Evolutionary conservation across 2,329 filamentous ascomycete species (phyloP).

Genomic region (Monosporascus sp.): DNA sequence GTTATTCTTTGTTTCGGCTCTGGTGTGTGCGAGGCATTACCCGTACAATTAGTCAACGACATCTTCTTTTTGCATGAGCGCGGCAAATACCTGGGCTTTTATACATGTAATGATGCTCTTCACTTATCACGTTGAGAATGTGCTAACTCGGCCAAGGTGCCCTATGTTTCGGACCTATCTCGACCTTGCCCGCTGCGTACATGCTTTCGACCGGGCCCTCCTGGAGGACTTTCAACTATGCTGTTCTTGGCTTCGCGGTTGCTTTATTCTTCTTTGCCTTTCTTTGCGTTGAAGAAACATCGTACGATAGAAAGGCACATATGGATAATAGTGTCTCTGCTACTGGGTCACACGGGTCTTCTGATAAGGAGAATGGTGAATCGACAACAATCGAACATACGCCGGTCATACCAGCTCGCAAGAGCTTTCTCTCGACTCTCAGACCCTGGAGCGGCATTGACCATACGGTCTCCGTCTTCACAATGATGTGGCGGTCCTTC

Average conservation of each 20-base stretch:
- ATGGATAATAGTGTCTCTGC: constrained; percentile 4
- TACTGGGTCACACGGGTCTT: constrained; percentile 8
- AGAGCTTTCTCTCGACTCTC: constrained; percentile 33
- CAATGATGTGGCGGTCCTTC: constrained; percentile 36
- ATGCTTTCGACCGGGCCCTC: constrained; percentile 55
- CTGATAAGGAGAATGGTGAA: constrained; percentile 20
- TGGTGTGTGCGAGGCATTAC: constrained; percentile 39
- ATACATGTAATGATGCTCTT: constrained; percentile 37
- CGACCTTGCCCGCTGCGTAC: constrained; percentile 54
- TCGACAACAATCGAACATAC: constrained; percentile 13
- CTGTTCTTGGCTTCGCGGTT: constrained; percentile 50
- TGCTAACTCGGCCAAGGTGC: constrained; percentile 31
- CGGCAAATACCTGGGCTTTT: constrained; percentile 53
- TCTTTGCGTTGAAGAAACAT: constrained; percentile 47
- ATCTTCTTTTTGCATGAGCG: constrained; percentile 43
- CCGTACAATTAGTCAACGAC: constrained; percentile 40
- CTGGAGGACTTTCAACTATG: constrained; percentile 58
- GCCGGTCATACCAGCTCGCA: constrained; percentile 25
- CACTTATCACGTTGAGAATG: neutral
- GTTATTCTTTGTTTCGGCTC: constrained; percentile 36
- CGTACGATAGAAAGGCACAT: constrained; percentile 32
- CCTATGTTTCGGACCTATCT: constrained; percentile 50
- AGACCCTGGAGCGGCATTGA: constrained; percentile 33
- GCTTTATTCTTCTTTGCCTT: constrained; percentile 39
- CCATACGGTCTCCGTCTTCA: constrained; percentile 32